Percentiles rank a stretch among this genome's conserved stretches.
phyloP scores from a whole-genome alignment of 805 yeast genomes.

The Sporopachydermia lactativora region DNA sequence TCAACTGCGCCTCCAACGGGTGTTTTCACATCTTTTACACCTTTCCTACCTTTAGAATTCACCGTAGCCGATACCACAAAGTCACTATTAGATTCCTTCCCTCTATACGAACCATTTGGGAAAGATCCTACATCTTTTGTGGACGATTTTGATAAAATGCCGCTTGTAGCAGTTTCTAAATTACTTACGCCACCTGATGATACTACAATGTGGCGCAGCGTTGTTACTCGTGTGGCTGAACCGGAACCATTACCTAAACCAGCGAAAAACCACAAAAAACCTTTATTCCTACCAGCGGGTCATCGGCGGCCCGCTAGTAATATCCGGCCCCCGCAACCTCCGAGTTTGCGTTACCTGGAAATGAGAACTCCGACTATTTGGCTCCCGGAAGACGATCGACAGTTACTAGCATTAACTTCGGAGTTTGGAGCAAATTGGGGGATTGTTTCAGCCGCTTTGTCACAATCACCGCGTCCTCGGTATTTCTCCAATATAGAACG shows the following conservation, averaged over 20 bases:
- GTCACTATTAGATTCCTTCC: slow-evolving; percentile 19
- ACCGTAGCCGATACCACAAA: neutral
- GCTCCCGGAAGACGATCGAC: slow-evolving; percentile 88
- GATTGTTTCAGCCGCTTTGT: slow-evolving; percentile 68
- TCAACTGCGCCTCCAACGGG: neutral
- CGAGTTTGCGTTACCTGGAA: slow-evolving; percentile 66
- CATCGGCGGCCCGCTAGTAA: slow-evolving; percentile 36
- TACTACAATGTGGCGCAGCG: slow-evolving; percentile 48
- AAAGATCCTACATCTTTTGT: slow-evolving; percentile 17
- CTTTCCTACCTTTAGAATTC: no score
- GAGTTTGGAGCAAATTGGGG: slow-evolving; percentile 91
- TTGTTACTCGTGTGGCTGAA: slow-evolving; percentile 34
- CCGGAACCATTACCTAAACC: slow-evolving; percentile 22
- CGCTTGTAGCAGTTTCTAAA: slow-evolving; percentile 48
- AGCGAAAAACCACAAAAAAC: slow-evolving; percentile 10
- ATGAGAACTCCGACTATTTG: slow-evolving; percentile 86
- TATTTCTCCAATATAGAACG: slow-evolving; percentile 84
- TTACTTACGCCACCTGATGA: slow-evolving; percentile 49
- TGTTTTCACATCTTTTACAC: no score
- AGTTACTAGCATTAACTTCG: slow-evolving; percentile 65
- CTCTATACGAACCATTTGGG: slow-evolving; percentile 14
- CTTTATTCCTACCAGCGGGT: slow-evolving; percentile 15
- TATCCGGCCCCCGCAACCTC: slow-evolving; percentile 85
- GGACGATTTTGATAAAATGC: slow-evolving; percentile 16
- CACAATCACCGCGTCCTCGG: slow-evolving; percentile 48